Evolutionary conservation across 2,329 filamentous ascomycete genomes (phyloP), one percentile per base, ranked within the genome.

Genomic region (Raffaelea deltoideospora): DNA sequence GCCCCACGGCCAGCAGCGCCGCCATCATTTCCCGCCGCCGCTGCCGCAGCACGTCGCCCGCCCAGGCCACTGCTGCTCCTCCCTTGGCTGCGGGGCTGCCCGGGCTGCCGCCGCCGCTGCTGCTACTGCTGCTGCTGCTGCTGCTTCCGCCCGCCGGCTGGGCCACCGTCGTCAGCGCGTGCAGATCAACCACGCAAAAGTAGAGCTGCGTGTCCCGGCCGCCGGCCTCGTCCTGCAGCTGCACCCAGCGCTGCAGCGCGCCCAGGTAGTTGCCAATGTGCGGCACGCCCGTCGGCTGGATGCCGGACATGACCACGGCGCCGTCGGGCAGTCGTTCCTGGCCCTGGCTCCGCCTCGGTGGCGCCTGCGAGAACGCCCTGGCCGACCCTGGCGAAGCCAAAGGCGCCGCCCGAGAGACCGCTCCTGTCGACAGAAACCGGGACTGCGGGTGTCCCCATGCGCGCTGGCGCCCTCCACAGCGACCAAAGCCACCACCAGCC

Each of bases 181-280:
- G 90, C 17, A 96, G 65, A 56, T 98, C 90, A 36, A 94, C 90
- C 37, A 98, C 72, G 1, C 81, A 93, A 59, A 80, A 98, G 21
- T 92, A 60, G 17, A 94, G 63, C 40, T 68, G 77, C 6, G 40
- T 28, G 10, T 8, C 5, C 7, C 2, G 3, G 23, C 76, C 72
- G 5, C 60, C 61, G 3, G 74, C 64, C 27, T 69, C 61, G 42
- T 85, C 63, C 46, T 98, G 88, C 8, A 95, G 65, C 42, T 69
- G 67, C 33, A 81, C 79, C 90, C 90, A 98, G 65, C 85, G 76
- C 35, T 75, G 72, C 38, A 98, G 62, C 14, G 90, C 90, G 20
- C 90, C 90, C 10, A 93, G 69, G 57, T 95, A 98, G 60, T 98
- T 98, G 38, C 90, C 90, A 22, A 98, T 62, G 55, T 98, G 90